Base-by-base conservation (phyloP, 108 stramenopile species). In the Cyclostephanos tholiformis region DNA sequence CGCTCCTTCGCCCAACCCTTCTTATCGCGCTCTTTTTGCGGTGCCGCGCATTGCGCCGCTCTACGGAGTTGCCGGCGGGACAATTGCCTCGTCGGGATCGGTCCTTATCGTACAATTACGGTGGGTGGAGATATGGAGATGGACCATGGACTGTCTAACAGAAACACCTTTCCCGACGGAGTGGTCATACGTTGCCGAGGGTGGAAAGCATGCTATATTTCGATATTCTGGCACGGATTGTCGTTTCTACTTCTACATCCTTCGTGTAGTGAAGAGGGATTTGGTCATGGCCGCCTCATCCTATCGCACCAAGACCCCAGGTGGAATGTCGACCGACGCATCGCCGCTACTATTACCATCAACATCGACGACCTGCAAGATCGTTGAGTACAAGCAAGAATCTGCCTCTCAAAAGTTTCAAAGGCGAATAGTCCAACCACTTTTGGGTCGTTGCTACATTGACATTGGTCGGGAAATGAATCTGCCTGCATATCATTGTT, bases 161-260 rank as follows among this genome's bases (percentile, higher is more conserved):
- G 19, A 19, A 30, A 38, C 14, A 36, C 38, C 14, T 12, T 43
- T 23, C 67, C 77, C 20, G 26, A 53, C 16, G 78, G 3, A 87
- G 55, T 91, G 90, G 90, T 41, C 16, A 0, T 91, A 89, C 67
- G 22, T 83, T 29, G 74, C 76, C 11, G 90, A 91, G 65, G 90
- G 90, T 17, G 90, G 90, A 39, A 83, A 87, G 53, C 87, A 91
- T 60, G 90, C 68, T 22, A 64, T 91, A 46, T 89, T 89, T 65
- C 69, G 52, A 29, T 57, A 57, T 57, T 57, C 41, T 60, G 63
- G 58, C 25, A 17, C 22, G 26, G 66, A 50, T 16, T 19, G 17
- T 46, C 20, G 20, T 27, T 44, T 77, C 44, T 67, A 20, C 12
- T 65, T 55, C 2, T 57, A 51, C 17, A 57, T 68, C 51, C 61